phyloP scores from a whole-genome alignment of 106 monocot species.

The Dendrobium nobile region DNA sequence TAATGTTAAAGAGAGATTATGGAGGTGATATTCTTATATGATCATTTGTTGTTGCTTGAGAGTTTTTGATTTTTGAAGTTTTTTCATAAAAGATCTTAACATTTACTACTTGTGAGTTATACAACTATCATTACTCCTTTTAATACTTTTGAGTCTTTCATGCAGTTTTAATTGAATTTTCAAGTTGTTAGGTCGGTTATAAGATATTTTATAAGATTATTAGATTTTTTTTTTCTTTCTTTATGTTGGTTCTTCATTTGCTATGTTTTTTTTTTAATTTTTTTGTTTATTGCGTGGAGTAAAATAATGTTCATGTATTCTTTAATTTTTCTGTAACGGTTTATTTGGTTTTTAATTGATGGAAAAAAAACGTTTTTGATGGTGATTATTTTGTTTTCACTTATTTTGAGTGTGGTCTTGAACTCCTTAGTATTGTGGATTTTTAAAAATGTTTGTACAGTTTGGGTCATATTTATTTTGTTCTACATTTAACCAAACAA shows the following conservation, averaged over 20 bases:
- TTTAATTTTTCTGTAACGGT: neutral
- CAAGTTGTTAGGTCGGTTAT: neutral
- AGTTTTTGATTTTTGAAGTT: neutral
- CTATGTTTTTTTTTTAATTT: neutral
- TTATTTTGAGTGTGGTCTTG: neutral
- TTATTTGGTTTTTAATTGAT: neutral
- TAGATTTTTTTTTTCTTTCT: neutral
- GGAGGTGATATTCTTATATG: constrained; percentile 44
- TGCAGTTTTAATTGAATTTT: neutral
- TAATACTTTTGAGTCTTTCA: neutral
- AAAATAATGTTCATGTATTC: neutral
- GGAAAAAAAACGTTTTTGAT: neutral
- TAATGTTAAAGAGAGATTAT: constrained; percentile 93
- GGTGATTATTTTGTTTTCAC: neutral
- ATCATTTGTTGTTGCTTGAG: neutral
- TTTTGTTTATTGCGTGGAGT: neutral
- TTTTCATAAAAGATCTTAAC: neutral
- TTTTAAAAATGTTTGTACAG: no score
- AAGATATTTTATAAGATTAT: neutral
- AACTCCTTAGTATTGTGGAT: neutral
- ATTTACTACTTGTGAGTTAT: neutral
- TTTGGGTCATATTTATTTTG: no score
- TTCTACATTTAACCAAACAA: no score
- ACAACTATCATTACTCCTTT: neutral
- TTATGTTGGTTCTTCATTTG: neutral